phyloP scores from a whole-genome alignment of 2,329 filamentous ascomycete species.

The Microdochium trichocladiopsis region DNA sequence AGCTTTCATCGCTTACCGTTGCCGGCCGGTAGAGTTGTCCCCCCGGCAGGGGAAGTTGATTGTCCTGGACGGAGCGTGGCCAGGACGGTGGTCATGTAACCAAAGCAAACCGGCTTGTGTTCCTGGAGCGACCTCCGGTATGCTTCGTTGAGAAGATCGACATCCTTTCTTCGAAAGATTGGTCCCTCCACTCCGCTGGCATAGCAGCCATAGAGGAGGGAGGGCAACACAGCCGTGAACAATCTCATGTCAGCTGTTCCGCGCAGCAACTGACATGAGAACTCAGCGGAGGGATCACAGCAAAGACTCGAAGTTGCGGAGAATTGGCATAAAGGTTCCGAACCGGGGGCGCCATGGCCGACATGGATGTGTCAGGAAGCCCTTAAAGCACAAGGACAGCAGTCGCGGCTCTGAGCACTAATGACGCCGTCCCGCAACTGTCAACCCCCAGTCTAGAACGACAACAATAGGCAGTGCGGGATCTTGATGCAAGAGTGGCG shows the following conservation, averaged over 20 bases:
- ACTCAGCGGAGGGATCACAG: neutral
- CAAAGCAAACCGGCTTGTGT: constrained; percentile 8
- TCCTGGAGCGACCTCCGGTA: neutral
- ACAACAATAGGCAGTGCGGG: neutral
- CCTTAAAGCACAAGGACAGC: neutral
- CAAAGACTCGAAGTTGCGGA: neutral
- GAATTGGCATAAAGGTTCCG: neutral
- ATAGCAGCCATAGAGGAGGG: neutral
- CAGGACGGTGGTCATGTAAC: constrained; percentile 10
- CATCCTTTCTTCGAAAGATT: neutral
- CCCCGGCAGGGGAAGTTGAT: neutral
- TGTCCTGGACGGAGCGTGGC: constrained; percentile 1
- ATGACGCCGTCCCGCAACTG: neutral
- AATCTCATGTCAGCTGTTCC: neutral
- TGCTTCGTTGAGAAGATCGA: neutral
- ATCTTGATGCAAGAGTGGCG: neutral
- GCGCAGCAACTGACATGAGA: neutral
- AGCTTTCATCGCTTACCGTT: neutral
- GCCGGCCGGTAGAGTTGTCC: neutral
- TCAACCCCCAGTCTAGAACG: neutral
- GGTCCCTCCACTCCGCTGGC: neutral
- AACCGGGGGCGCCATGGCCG: neutral
- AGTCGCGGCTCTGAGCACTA: neutral
- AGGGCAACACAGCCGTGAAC: neutral
- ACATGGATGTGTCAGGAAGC: neutral